These are phyloP conservation scores for Sugiyamaella pinicola DNA, from an alignment of 1,139 yeast genomes.

Conservation along the genomic window DNA sequence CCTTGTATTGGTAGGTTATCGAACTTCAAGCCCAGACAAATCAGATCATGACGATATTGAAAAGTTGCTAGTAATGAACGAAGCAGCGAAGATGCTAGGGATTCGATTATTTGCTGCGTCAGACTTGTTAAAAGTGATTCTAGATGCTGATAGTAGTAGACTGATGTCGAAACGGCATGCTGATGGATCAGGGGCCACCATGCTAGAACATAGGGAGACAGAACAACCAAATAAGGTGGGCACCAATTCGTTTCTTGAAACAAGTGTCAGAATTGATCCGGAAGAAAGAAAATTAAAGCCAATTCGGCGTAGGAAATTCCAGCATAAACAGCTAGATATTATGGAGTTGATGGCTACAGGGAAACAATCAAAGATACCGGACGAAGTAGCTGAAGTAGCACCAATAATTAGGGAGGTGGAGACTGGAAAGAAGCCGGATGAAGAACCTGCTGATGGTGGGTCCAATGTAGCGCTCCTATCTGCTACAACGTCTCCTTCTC, in stretches of 20 bases:
- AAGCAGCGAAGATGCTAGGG: slow-evolving; percentile 27
- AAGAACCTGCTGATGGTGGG: not conserved
- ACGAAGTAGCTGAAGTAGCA: not conserved
- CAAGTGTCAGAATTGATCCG: slow-evolving; percentile 7
- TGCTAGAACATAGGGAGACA: not conserved
- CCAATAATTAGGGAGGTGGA: not conserved
- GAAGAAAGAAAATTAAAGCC: not conserved
- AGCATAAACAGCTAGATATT: slow-evolving; percentile 17
- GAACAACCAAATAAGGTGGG: not conserved
- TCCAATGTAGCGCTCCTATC: too few species aligned
- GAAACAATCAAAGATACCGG: not conserved
- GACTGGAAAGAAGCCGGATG: not conserved
- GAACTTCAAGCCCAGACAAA: not conserved
- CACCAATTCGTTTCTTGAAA: slow-evolving; percentile 15
- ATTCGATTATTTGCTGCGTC: slow-evolving; percentile 22
- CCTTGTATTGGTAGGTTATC: slow-evolving; percentile 5
- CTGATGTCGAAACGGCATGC: not conserved
- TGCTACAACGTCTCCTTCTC: not conserved
- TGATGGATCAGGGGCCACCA: not conserved
- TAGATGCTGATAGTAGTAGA: slow-evolving; percentile 16
- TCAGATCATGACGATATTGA: slow-evolving; percentile 17
- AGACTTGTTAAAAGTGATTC: slow-evolving; percentile 24
- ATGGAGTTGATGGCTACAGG: slow-evolving; percentile 14
- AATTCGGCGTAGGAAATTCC: slow-evolving; percentile 9
- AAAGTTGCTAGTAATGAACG: slow-evolving; percentile 19